Base-by-base conservation (phyloP, 2,329 filamentous ascomycete species). In the Nannizziopsis barbatae region DNA sequence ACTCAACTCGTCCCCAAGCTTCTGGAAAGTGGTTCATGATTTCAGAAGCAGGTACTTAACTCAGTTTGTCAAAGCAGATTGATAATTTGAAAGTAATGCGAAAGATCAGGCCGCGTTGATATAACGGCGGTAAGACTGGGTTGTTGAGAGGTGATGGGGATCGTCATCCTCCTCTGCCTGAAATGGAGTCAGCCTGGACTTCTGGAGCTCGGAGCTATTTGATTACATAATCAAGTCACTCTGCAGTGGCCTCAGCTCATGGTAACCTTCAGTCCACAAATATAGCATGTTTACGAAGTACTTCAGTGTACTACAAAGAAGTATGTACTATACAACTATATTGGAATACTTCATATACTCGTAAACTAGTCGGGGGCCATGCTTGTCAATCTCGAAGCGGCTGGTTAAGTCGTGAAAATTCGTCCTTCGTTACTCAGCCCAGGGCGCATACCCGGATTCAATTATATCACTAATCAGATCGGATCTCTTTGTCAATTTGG, bases 11-110 rank as follows among this genome's bases (percentile, higher is more conserved):
- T 63, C 79, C 79, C 79, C 79, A 82, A 56, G 74, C 75, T 70
- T 80, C 74, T 51, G 79, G 79, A 58, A 77, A 73, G 64, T 82
- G 79, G 65, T 81, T 80, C 79, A 82, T 82, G 55, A 15, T 47
- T 41, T 27, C 30, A 18, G 22, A 17, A 36, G 30, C 15, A 31
- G 37, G 14, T 36, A 18, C n/a, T n/a, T n/a, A 12, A 6, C 14
- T 15, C 2, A 3, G 5, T 37, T 37, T 14, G 14, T n/a, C 18
- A 7, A 37, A 12, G 32, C 3, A 2, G 9, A 31, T 2, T 17
- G n/a, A 31, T 33, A 5, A 45, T 27, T 27, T 7, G n/a, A 27
- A 27, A 27, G 7, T 27, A 27, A 27, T 27, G 22, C 22, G 22
- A 27, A 27, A 27, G 22, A 27, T 27, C 7, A n/a, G 37, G 51